A percentile compares a stretch with the other conserved stretches of the same genome.
Evolutionary conservation across 2,329 filamentous ascomycete genomes (phyloP).

Genomic region (Passalora sequoiae): DNA sequence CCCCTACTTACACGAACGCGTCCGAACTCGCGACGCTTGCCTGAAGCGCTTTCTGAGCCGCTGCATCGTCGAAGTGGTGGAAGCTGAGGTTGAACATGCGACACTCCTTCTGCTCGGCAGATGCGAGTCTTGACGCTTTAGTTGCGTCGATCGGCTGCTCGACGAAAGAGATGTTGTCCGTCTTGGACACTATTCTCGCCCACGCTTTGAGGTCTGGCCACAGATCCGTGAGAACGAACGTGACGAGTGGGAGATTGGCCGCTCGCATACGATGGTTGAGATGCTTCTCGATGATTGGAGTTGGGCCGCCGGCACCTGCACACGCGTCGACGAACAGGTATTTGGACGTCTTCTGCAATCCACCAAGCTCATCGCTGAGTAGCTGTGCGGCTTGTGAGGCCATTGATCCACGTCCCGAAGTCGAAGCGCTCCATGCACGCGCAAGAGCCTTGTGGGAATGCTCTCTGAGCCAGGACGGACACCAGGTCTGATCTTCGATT

Average conservation of each 20-base stretch:
- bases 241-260: conserved; percentile 2
- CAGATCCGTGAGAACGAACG: conserved; percentile 10
- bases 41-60: conserved; percentile 7
- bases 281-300: conserved; percentile 9
- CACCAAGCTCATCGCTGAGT: conserved; percentile 5
- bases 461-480: conserved; percentile 6
- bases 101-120: conserved; percentile 9
- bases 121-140: conserved; percentile 3
- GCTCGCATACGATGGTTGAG: conserved; percentile 5
- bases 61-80: conserved; percentile 10
- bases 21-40: conserved; percentile 3
- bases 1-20: conserved; percentile 6
- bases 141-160: conserved; percentile 9
- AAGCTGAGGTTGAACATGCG: conserved; percentile 11
- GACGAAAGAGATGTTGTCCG: conserved; percentile 7
- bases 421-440: conserved; percentile 5
- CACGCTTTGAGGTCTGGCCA: conserved; percentile 9
- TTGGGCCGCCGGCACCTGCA: conserved; percentile 10
- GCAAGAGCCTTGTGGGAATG: conserved; percentile 8
- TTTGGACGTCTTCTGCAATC: not conserved
- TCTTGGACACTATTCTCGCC: conserved; percentile 3
- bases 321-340: conserved; percentile 10
- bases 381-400: conserved; percentile 6
- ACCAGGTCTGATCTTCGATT: conserved; percentile 13
- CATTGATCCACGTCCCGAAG: conserved; percentile 1